Percentiles rank a stretch among this genome's conserved stretches.
phyloP scores from a whole-genome alignment of 345 rosid genomes.

The Eucalyptus urophylla region DNA sequence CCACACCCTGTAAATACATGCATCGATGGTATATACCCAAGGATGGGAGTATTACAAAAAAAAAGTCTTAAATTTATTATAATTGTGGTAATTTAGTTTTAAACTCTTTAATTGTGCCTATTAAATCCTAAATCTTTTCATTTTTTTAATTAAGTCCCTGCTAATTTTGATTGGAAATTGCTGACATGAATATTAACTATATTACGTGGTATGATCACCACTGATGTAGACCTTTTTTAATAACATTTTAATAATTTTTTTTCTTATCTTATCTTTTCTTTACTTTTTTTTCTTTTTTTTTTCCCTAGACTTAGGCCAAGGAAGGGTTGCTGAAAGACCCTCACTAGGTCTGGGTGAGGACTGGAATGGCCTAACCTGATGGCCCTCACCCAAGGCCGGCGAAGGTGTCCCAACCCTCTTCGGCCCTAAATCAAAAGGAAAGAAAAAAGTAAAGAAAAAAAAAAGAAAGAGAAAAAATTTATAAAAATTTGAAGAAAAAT shows the following conservation, averaged over 20 bases:
- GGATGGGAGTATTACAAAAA: too few relatives aligned
- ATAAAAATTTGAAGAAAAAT: rapidly evolving
- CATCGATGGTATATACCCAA: neutral
- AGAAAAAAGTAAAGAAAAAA: too few relatives aligned
- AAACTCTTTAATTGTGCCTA: too few relatives aligned
- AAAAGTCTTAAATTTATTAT: too few relatives aligned
- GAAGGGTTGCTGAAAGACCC: rapidly evolving
- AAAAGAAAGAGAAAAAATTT: too few relatives aligned
- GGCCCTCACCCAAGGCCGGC: rapidly evolving
- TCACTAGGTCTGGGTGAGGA: rapidly evolving
- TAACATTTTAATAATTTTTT: too few relatives aligned
- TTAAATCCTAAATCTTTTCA: rapidly evolving
- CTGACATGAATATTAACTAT: rapidly evolving
- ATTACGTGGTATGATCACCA: rapidly evolving
- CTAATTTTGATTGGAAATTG: rapidly evolving
- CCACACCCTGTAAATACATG: neutral
- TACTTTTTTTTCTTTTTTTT: too few relatives aligned
- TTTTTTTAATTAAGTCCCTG: rapidly evolving
- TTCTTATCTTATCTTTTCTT: too few relatives aligned
- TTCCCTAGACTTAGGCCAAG: too few relatives aligned
- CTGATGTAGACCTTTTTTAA: rapidly evolving
- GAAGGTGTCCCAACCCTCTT: too few relatives aligned
- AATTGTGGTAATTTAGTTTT: rapidly evolving
- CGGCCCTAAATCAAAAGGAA: too few relatives aligned
- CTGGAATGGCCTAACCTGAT: too few relatives aligned